Percentiles rank a stretch among this genome's conserved stretches.
Evolutionary conservation across 1,139 yeast genomes (phyloP).

Genomic region (Saccharomyces hybrid): DNA sequence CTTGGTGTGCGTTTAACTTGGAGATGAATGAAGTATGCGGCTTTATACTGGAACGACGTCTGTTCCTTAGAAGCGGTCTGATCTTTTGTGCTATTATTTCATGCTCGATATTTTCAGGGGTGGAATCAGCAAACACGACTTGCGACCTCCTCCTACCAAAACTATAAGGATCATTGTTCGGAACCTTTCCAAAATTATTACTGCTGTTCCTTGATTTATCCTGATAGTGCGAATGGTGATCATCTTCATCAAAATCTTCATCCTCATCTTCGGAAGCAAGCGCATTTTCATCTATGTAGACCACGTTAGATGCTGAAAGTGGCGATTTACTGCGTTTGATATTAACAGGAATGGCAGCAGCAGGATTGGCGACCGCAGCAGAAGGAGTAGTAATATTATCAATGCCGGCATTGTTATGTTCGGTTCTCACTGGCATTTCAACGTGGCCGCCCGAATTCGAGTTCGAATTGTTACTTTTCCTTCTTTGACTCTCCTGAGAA

Average conservation of each 20-base stretch:
- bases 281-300: slow-evolving; percentile 37
- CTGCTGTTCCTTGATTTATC: slow-evolving; percentile 26
- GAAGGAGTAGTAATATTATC: background rate
- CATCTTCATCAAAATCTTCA: slow-evolving; percentile 12
- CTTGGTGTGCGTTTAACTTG: slow-evolving; percentile 2
- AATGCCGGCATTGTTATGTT: background rate
- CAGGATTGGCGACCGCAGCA: slow-evolving; percentile 2
- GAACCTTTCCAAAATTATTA: slow-evolving; percentile 3
- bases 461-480: slow-evolving; percentile 37
- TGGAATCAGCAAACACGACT: slow-evolving; percentile 20
- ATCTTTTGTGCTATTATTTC: slow-evolving; percentile 32
- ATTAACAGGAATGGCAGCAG: slow-evolving; percentile 3
- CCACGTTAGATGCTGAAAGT: slow-evolving; percentile 10
- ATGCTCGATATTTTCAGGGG: slow-evolving; percentile 18
- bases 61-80: slow-evolving; percentile 9
- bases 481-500: slow-evolving; percentile 15
- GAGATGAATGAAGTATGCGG: slow-evolving; percentile 4
- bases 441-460: slow-evolving; percentile 13
- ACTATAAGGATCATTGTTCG: background rate
- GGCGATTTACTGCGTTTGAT: background rate
- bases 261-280: slow-evolving; percentile 34
- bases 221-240: slow-evolving; percentile 5
- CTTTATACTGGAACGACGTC: slow-evolving; percentile 5
- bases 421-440: slow-evolving; percentile 1
- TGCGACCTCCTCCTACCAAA: slow-evolving; percentile 21